Evolutionary conservation across 805 yeast genomes (phyloP), one percentile per base, ranked within the genome.

Genomic region (Yamadazyma tumulicola): DNA sequence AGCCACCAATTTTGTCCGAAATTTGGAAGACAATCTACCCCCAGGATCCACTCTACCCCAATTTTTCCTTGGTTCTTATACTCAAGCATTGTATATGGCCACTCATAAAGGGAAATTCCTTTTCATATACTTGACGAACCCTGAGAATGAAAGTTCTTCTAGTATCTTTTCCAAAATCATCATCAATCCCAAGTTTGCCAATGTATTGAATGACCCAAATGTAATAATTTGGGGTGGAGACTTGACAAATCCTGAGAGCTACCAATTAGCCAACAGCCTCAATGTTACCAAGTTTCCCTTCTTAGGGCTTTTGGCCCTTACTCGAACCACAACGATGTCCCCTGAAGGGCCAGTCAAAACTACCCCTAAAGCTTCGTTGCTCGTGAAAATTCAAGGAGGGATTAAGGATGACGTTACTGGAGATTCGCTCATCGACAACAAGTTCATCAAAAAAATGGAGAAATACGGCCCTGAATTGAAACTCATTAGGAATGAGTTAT

Each of bases 151-250:
- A 39, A 77, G 78, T 33, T 67, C 80, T 1, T 55, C 63, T 20
- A 55, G 55, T 4, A 77, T 83, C 42, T 72, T 80, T 31, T 56
- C 68, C 10, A 69, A 69, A 8, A 70, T 86, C 3, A 54, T 87
- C 30, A 60, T 78, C 27, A 66, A 74, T 39, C 70, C 67, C 2
- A 57, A 54, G 17, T 76, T 85, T 35, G 59, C 74, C 10, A 55
- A 64, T 4, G 34, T 62, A 2, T 64, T 63, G 30, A 36, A 51
- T 12, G 47, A 51, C 77, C 34, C 45, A 6, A 72, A 84, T 29
- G 54, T 81, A 2, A 45, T 85, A 3, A 59, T 85, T 2, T 91
- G 97, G 97, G 95, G 89, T 26, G 96, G 96, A 6, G 81, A 85
- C 51, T 75, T 83, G 16, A 72, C 74, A n/a, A 78, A 79, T 37